Evolutionary conservation across 2,329 filamentous ascomycete species (phyloP), one percentile per base, ranked within the genome.

Genomic region (Grosmannia huntii): DNA sequence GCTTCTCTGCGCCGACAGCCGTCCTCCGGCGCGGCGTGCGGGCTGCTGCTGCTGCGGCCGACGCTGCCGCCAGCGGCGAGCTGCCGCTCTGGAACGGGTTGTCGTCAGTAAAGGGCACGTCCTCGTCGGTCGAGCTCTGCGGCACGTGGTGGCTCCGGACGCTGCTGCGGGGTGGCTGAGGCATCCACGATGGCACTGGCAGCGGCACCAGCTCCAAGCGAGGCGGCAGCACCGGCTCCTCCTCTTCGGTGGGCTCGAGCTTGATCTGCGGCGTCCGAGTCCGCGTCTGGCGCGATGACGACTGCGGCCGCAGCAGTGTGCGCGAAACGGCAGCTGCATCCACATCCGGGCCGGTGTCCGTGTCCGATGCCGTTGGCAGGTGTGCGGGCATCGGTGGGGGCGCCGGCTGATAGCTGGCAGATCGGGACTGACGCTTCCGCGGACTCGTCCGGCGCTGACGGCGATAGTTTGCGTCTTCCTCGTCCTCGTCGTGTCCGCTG

Each of bases 61-160:
- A 60, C 7, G 60, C 54, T 0, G 71, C 70, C n/a, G 73, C 68
- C 6, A 79, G 71, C 1, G 89, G 85, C 11, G 89, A 86, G 69
- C 85, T 87, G 48, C 90, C 87, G 67, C 87, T 89, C 69, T 97
- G 92, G 68, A 97, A 97, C 0, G 92, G 91, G 66, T 97, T 97
- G 57, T 96, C 90, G 64, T 85, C 81, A 1, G 87, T 90, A 70
- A 97, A 97, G 50, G 27, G 79, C 7, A 16, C 21, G 3, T 61
- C 59, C 21, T 59, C 54, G 28, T 75, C 72, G 25, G 69, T 68
- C 23, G 71, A 70, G 53, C 54, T 59, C 53, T 48, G 46, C 21
- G 33, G 51, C 16, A 44, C 41, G 36, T 82, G 79, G 56, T 81
- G 78, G 63, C 82, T 76, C 38, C 82, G 79, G 44, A 53, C 27